Conservation (phyloP, 768 basidiomycete species). For the Podaxis sp. region DNA sequence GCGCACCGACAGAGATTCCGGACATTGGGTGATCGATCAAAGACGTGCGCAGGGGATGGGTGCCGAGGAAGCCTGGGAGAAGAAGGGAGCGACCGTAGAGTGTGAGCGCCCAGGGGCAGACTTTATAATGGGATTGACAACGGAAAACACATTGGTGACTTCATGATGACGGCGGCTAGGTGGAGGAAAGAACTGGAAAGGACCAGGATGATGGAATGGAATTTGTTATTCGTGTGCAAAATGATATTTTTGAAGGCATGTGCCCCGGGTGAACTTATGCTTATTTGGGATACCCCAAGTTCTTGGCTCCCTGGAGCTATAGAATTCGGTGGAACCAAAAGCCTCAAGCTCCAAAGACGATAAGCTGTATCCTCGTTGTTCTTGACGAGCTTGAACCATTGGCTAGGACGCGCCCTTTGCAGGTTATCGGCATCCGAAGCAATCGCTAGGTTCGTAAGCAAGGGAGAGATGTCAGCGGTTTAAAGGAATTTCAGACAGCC, state of each 20-base stretch:
- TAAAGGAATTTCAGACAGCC: not conserved
- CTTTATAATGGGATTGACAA: not conserved
- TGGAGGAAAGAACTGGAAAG: not conserved
- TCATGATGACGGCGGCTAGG: conserved; percentile 10
- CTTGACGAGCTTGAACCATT: not conserved
- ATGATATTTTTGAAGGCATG: not conserved
- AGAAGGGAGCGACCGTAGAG: not conserved
- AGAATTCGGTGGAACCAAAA: not conserved
- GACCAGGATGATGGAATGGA: not conserved
- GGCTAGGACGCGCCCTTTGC: not conserved
- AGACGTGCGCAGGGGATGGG: not conserved
- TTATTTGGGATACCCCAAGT: not conserved
- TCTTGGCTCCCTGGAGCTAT: not conserved
- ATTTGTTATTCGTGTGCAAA: conserved; percentile 2
- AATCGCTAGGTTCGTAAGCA: not conserved
- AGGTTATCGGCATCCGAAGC: not conserved
- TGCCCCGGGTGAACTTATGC: not conserved
- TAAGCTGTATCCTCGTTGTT: not conserved
- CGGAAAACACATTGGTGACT: conserved; percentile 11
- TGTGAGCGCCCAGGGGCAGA: not conserved
- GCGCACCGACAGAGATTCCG: not conserved
- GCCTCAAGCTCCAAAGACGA: no score
- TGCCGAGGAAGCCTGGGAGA: not conserved
- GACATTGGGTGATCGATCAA: not conserved
- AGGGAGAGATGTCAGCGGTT: not conserved